Percentiles rank a stretch among this genome's conserved stretches.
phyloP scores from a whole-genome alignment of 73 alveolate genomes.

The Halteria grandinella region DNA sequence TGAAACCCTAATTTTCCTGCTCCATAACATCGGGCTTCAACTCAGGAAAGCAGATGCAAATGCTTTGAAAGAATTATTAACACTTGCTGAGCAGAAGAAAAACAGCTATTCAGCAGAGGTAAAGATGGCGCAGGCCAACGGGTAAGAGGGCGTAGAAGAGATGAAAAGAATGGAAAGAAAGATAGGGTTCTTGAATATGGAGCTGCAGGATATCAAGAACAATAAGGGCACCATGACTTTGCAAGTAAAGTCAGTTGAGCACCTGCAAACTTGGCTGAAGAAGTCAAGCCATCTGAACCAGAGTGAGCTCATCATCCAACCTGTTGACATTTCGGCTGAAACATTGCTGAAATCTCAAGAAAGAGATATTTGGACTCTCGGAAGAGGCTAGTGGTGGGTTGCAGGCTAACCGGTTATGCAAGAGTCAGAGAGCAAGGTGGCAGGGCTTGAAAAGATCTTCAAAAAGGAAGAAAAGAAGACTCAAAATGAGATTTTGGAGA shows the following conservation, averaged over 20 bases:
- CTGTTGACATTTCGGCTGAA: conserved; percentile 49
- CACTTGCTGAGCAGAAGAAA: conserved; percentile 50
- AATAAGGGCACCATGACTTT: conserved; percentile 53
- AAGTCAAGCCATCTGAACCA: conserved; percentile 35
- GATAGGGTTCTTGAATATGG: conserved; percentile 52
- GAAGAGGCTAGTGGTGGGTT: too few relatives aligned
- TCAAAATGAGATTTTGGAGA: too few relatives aligned
- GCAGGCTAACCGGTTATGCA: too few relatives aligned
- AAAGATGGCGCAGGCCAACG: neutral
- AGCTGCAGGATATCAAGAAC: conserved; percentile 59
- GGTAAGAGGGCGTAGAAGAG: neutral
- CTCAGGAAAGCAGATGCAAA: conserved; percentile 63
- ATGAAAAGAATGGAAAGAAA: conserved; percentile 47
- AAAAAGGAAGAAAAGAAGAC: too few relatives aligned
- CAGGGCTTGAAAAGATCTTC: too few relatives aligned
- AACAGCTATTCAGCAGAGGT: conserved; percentile 1
- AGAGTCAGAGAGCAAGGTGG: too few relatives aligned
- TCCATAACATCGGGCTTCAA: conserved; percentile 67
- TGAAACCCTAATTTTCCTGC: conserved; percentile 50
- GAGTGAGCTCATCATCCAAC: conserved; percentile 48
- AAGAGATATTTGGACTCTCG: too few relatives aligned
- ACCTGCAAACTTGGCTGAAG: conserved; percentile 61
- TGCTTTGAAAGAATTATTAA: conserved; percentile 39
- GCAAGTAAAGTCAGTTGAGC: conserved; percentile 44
- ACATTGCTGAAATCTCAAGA: neutral